Percentiles rank a stretch among this genome's conserved stretches.
phyloP scores from a whole-genome alignment of 805 yeast species.

The Candida qinlingensis region DNA sequence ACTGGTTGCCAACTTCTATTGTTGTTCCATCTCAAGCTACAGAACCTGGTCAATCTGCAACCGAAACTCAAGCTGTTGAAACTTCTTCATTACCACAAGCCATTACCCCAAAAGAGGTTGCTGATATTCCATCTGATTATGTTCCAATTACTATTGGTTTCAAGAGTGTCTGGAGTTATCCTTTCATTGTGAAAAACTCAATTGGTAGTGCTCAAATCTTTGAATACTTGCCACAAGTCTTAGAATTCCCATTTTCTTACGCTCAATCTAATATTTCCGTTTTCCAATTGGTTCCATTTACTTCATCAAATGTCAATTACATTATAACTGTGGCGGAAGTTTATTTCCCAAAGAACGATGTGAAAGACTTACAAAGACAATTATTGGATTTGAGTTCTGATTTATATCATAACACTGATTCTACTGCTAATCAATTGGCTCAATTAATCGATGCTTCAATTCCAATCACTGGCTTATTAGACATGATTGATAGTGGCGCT shows the following conservation, averaged over 20 bases:
- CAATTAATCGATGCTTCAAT: slow-evolving; percentile 66
- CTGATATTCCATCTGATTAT: slow-evolving; percentile 43
- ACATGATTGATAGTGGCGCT: slow-evolving; percentile 6
- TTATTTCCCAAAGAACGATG: slow-evolving; percentile 60
- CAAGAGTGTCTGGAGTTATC: slow-evolving; percentile 72
- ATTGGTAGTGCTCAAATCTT: slow-evolving; percentile 80
- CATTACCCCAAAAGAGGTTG: slow-evolving; percentile 55
- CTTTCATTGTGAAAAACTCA: slow-evolving; percentile 69
- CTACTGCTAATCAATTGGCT: slow-evolving; percentile 54
- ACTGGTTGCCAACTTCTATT: slow-evolving; percentile 42
- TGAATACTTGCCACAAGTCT: slow-evolving; percentile 73
- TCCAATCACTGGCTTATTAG: slow-evolving; percentile 45
- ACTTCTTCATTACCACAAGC: slow-evolving; percentile 67
- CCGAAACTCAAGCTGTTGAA: slow-evolving; percentile 24
- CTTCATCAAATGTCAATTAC: slow-evolving; percentile 49
- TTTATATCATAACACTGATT: slow-evolving; percentile 55
- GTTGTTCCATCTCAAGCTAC: slow-evolving; percentile 31
- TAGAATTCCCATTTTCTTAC: slow-evolving; percentile 54
- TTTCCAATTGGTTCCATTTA: slow-evolving; percentile 68
- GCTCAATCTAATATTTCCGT: slow-evolving; percentile 46
- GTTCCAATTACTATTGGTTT: slow-evolving; percentile 71
- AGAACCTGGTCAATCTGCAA: slow-evolving; percentile 15
- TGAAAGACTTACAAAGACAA: slow-evolving; percentile 43
- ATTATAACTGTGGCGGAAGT: slow-evolving; percentile 86
- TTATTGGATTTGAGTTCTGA: slow-evolving; percentile 48